Base-by-base conservation (phyloP, 148 eudicot genomes). In the Rhododendron vialii region DNA sequence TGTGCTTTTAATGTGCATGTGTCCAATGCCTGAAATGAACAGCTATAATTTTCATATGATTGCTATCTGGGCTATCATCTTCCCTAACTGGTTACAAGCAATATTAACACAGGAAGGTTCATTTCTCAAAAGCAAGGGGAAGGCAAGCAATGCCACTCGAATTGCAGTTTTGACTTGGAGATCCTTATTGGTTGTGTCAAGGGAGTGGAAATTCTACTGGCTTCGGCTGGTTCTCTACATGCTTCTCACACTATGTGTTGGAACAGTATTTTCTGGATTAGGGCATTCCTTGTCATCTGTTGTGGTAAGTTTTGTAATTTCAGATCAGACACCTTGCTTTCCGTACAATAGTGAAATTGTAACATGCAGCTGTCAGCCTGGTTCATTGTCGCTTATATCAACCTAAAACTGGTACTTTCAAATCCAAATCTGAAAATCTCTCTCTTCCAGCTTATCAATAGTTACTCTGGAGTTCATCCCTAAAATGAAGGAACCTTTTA, bases 191-290 rank as follows among this genome's bases (percentile, higher is more conserved):
- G 91, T 97, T 78, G 95, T 97, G 99, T 97, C 99, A 79, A 92
- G 99, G 85, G 98, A 97, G 88, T 97, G 98, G 99, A 97, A 94
- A 89, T 97, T 95, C 86, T 97, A 91, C 88, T 97, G 99, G 99
- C 96, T 97, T 87, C 95, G 99, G 85, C 90, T 97, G 86, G 90
- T 95, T 83, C 93, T 97, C 22, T 91, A 87, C 85, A 93, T 97
- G 96, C 89, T 94, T 80, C 90, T 97, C 85, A 89, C 98, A 26
- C 90, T 97, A 51, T 94, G 99, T 90, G 89, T 95, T 86, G 98
- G 99, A 75, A 94, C 98, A 33, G 93, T 93, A 5, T 97, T 97
- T 88, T 93, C 98, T 77, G 95, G 98, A 79, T 88, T 95, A 84
- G 98, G 98, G 45, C 98, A 97, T 92, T 97, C 99, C 86, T 89